Percentiles rank a stretch among this genome's conserved stretches.
These are phyloP conservation scores for Fusarium pilosicola DNA, from an alignment of 2,329 filamentous ascomycete species.

Conservation along the genomic window DNA sequence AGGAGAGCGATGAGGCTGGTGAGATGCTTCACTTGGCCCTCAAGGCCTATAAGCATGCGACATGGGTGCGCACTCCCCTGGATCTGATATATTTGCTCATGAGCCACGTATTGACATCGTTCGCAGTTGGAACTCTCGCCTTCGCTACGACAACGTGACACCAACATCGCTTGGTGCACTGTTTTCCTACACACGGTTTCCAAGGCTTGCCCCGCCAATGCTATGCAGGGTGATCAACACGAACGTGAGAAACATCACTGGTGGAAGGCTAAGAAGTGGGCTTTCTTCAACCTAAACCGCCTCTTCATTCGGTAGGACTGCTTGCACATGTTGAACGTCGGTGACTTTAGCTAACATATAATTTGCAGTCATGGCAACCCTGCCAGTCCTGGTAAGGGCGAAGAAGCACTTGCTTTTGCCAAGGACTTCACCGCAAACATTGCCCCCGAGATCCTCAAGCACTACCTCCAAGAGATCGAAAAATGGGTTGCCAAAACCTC, in stretches of 20 bases:
- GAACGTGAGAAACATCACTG: constrained; percentile 95
- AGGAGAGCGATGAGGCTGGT: constrained; percentile 91
- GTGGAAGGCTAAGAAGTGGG: constrained; percentile 99
- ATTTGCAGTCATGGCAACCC: constrained; percentile 85
- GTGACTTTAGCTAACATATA: constrained; percentile 1
- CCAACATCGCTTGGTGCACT: constrained; percentile 95
- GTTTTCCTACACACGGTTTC: constrained; percentile 91
- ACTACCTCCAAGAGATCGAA: constrained; percentile 93
- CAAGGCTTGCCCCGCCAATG: constrained; percentile 81
- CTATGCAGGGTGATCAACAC: constrained; percentile 83
- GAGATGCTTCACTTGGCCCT: constrained; percentile 96
- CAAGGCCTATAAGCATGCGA: constrained; percentile 98
- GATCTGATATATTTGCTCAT: background rate
- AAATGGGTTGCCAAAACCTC: constrained; percentile 95
- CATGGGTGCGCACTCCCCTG: constrained; percentile 71
- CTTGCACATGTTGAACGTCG: background rate
- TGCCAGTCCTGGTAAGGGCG: constrained; percentile 75
- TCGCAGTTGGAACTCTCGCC: constrained; percentile 83
- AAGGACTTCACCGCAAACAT: constrained; percentile 92
- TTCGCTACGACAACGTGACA: constrained; percentile 79
- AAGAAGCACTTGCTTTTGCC: constrained; percentile 83
- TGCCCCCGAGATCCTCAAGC: constrained; percentile 94
- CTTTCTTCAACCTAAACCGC: constrained; percentile 96
- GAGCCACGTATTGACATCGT: constrained; percentile 41
- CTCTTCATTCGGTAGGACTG: constrained; percentile 83